Percentiles rank a stretch among this genome's conserved stretches.
phyloP scores from a whole-genome alignment of 176 grass and related monocot genomes.

The maize (Zea mays) region DNA sequence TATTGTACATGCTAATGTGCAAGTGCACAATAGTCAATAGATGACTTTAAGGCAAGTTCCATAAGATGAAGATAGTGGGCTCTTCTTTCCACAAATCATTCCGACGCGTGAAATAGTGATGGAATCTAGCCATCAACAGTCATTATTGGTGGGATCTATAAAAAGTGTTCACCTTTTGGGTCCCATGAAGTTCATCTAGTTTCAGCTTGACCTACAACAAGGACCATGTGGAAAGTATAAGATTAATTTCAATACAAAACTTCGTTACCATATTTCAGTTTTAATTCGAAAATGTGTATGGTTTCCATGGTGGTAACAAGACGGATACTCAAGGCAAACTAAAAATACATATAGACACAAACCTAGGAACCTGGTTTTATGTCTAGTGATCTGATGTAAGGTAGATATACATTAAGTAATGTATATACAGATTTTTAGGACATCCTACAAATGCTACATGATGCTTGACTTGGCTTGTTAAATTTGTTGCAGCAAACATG shows the following conservation, averaged over 20 bases:
- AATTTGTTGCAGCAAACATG: neutral
- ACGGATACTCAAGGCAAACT: neutral
- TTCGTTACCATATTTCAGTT: slow-evolving; percentile 10
- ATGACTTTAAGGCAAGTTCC: slow-evolving; percentile 1
- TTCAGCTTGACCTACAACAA: slow-evolving; percentile 94
- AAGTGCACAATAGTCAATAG: neutral
- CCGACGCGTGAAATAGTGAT: slow-evolving; percentile 25
- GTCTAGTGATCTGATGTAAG: neutral
- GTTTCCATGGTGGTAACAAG: neutral
- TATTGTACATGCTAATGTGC: slow-evolving; percentile 19
- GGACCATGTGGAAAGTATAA: slow-evolving; percentile 41
- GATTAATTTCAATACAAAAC: slow-evolving; percentile 48
- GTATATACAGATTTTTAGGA: neutral
- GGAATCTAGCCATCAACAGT: slow-evolving; percentile 43
- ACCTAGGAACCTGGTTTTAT: neutral
- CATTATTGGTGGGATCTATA: slow-evolving; percentile 36
- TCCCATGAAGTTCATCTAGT: slow-evolving; percentile 85
- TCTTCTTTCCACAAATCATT: slow-evolving; percentile 22
- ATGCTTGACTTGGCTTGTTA: neutral
- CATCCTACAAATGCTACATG: neutral
- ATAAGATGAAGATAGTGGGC: too few species aligned
- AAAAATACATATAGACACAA: neutral
- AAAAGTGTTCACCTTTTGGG: slow-evolving; percentile 69
- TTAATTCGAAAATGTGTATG: slow-evolving; percentile 18
- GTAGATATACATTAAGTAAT: neutral